Evolutionary conservation across 1,284 basidiomycete species (phyloP), one percentile per base, ranked within the genome.

Genomic region (Moesziomyces sp.): DNA sequence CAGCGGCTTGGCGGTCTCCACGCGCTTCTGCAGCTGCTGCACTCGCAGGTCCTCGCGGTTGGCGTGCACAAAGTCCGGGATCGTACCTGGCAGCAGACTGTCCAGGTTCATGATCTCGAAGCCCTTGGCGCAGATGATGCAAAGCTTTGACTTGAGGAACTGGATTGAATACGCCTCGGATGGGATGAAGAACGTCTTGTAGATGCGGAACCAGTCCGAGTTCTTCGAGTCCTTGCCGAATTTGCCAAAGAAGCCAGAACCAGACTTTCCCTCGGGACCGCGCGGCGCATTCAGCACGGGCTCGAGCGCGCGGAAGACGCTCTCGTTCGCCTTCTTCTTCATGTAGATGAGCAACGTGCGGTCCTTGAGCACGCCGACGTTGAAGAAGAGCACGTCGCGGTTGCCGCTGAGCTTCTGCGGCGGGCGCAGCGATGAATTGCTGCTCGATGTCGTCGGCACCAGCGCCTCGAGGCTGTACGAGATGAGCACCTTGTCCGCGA

Each of bases 371-470:
- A 90, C 90, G 21, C 96, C 96, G 23, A 97, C 92, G 58, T 90
- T 92, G 86, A 99, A 98, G 86, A 96, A 97, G 66, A 92, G 90
- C 9, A 98, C 94, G 77, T 97, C 95, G 79, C 92, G 90, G 75
- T 90, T 90, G 10, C 92, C 91, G 79, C 92, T 93, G 35, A 98
- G 87, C 74, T 93, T 92, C 81, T 97, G 93, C 0, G 94, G 81
- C 43, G 93, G 24, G 83, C 86, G 52, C 14, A 76, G 61, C 26
- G 49, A 52, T 26, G 55, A 45, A 44, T 63, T 60, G 87, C 19
- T 88, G 74, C 87, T 89, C 53, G 88, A 88, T n/a, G 88, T 89
- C 2, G 93, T 92, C 0, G 96, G 96, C 13, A 98, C 94, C 16
- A 99, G 88, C 0, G 94, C 94, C 84, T 97, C 94, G 48, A 98